Base-by-base conservation (phyloP, 2,329 filamentous ascomycete species). In the Nigrospora sphaerica region DNA sequence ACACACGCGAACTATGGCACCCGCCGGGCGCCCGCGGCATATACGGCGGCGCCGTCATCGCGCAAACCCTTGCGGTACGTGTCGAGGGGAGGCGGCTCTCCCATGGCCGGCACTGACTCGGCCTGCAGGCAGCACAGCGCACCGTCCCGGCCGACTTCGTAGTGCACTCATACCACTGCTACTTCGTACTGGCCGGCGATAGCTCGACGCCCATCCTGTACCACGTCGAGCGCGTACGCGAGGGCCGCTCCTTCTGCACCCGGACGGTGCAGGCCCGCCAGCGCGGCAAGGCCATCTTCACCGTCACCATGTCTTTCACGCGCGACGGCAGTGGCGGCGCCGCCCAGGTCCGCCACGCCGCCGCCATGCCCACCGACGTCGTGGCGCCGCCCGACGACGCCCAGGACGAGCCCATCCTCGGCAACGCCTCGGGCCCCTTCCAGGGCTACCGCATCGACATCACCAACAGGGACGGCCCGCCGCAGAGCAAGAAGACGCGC, bases 91-190 rank as follows among this genome's bases (percentile, higher is more conserved):
- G 11, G 19, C 32, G 34, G 34, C 34, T 36, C 32, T 34, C 16
- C 6, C 6, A 36, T 28, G 36, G 13, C 16, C 44, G 17, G 19
- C n/a, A 28, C 39, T 46, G 31, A 42, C 32, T n/a, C n/a, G 23
- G 5, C 31, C 19, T 91, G 80, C 59, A 86, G 39, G 89, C 93
- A 2, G 93, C 89, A 19, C 90, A 95, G 66, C 81, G 83, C 61
- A 98, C 93, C 10, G 88, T 98, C 2, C 85, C 86, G 0, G 65
- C 73, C 23, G 75, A 87, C 62, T 96, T 95, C 67, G 79, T 83
- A 49, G 82, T 93, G 42, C 93, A 98, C 73, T 92, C 86, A 62
- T 96, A 95, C 86, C 93, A 98, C 77, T 97, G 93, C 78, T 98
- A 97, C 73, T 98, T 98, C 66, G 83, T 98, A 32, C 82, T 97